Evolutionary conservation across 2,329 filamentous ascomycete genomes (phyloP).

Genomic region (Triangularia setosa): DNA sequence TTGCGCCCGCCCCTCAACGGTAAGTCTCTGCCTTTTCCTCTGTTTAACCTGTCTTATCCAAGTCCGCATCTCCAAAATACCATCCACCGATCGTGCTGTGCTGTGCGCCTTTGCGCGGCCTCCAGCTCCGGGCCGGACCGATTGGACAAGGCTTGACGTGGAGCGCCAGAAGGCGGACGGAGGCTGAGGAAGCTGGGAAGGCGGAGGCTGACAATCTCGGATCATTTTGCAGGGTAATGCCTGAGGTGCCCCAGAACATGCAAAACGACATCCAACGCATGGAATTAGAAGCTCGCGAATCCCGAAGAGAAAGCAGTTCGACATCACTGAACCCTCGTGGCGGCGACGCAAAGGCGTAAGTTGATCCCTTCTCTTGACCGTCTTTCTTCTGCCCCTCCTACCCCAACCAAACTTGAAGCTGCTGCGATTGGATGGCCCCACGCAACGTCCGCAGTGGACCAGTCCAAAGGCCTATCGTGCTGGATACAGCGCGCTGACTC

Average conservation of each 20-base stretch:
- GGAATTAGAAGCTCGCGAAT: constrained; percentile 70
- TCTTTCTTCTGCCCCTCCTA: not conserved
- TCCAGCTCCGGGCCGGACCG: constrained; percentile 12
- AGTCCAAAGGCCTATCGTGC: constrained; percentile 15
- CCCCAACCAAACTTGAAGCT: not conserved
- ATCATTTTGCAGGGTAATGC: constrained; percentile 68
- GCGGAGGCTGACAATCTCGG: constrained; percentile 32
- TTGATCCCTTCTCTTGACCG: constrained; percentile 10
- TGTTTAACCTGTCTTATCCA: not conserved
- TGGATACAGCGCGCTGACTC: not conserved
- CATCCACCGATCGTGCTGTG: not conserved
- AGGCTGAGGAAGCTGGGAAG: constrained; percentile 10
- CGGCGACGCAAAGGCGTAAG: constrained; percentile 27
- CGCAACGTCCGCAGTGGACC: constrained; percentile 12
- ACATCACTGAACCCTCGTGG: constrained; percentile 10
- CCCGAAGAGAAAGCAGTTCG: constrained; percentile 29
- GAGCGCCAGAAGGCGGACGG: constrained; percentile 12
- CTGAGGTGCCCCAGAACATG: constrained; percentile 95
- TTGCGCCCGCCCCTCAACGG: constrained; percentile 56
- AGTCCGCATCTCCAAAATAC: not conserved
- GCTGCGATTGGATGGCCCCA: not conserved
- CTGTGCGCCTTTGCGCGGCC: constrained; percentile 1
- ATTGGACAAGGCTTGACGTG: constrained; percentile 16
- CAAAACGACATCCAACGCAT: constrained; percentile 89
- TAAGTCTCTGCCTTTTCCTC: constrained; percentile 32